Conservation (phyloP, 768 basidiomycete genomes). For the Phylloporus rhodoxanthus region DNA sequence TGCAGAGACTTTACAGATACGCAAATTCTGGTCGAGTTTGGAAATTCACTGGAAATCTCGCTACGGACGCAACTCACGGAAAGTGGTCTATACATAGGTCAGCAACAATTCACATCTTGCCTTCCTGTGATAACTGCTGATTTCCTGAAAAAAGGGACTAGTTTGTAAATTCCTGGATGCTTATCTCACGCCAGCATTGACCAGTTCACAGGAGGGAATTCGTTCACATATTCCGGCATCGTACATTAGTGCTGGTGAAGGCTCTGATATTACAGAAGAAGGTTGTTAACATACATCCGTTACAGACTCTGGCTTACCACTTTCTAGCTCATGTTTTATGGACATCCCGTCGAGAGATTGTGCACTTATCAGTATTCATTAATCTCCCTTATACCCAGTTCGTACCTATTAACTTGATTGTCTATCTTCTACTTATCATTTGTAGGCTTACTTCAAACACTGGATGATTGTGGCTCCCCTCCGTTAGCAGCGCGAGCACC, state of each 20-base stretch:
- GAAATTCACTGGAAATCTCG: conserved; percentile 66
- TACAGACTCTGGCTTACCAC: conserved; percentile 6
- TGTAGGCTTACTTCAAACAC: conserved; percentile 75
- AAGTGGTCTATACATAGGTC: conserved; percentile 93
- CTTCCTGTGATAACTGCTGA: conserved; percentile 3
- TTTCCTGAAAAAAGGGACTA: conserved; percentile 49
- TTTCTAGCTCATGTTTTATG: conserved; percentile 87
- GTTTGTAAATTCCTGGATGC: conserved; percentile 42
- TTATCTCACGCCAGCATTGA: not conserved
- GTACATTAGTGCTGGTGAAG: conserved; percentile 89
- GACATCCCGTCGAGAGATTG: conserved; percentile 90
- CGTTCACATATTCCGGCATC: conserved; percentile 88
- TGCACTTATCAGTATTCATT: conserved; percentile 98
- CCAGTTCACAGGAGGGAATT: conserved; percentile 66
- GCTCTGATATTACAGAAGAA: conserved; percentile 89
- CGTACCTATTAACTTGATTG: not conserved
- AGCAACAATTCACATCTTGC: conserved; percentile 17
- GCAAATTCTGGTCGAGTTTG: conserved; percentile 85
- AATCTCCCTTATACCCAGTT: conserved; percentile 88
- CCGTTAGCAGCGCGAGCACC: conserved; percentile 58
- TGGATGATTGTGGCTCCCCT: conserved; percentile 91
- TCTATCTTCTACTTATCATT: conserved; percentile 2
- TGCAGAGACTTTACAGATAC: conserved; percentile 81
- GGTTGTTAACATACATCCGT: conserved; percentile 39
- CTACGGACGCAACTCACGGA: conserved; percentile 81